Evolutionary conservation across 2,329 filamentous ascomycete species (phyloP).

Genomic region (Ophiocordyceps polyrhachis-furcata): DNA sequence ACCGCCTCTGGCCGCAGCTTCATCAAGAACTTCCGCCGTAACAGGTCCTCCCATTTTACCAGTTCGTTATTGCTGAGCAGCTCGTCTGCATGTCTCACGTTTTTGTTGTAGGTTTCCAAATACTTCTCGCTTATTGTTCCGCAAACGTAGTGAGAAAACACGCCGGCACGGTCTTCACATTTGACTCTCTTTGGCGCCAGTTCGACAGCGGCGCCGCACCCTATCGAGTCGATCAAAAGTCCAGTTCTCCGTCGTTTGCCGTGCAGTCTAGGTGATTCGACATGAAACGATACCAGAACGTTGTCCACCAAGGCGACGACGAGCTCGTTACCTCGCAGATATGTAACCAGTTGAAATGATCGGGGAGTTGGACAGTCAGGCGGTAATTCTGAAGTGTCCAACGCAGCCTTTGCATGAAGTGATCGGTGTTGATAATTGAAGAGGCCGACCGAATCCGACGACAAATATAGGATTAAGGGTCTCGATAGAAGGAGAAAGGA

Average conservation of each 20-base stretch:
- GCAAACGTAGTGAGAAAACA: constrained; percentile 21
- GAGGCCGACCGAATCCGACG: constrained; percentile 34
- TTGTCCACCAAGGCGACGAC: constrained; percentile 46
- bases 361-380: constrained; percentile 15
- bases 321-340: constrained; percentile 47
- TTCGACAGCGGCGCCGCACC: constrained; percentile 35
- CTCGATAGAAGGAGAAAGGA: constrained; percentile 51
- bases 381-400: constrained; percentile 24
- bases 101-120: constrained; percentile 23
- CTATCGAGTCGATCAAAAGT: constrained; percentile 55
- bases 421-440: constrained; percentile 54
- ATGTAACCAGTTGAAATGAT: constrained; percentile 31
- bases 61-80: constrained; percentile 27
- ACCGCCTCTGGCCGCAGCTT: constrained; percentile 9
- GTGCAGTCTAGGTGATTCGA: constrained; percentile 41
- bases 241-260: constrained; percentile 39
- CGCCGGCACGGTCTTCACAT: constrained; percentile 11
- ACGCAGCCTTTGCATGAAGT: constrained; percentile 29
- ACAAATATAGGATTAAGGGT: constrained; percentile 45
- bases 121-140: constrained; percentile 33
- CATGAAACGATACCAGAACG: constrained; percentile 48
- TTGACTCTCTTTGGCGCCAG: constrained; percentile 15
- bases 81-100: constrained; percentile 27
- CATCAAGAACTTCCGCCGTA: constrained; percentile 31
- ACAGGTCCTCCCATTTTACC: constrained; percentile 27